Evolutionary conservation across 441 rosid species (phyloP), one percentile per base, ranked within the genome.

Genomic region (Adansonia rubrostipa): DNA sequence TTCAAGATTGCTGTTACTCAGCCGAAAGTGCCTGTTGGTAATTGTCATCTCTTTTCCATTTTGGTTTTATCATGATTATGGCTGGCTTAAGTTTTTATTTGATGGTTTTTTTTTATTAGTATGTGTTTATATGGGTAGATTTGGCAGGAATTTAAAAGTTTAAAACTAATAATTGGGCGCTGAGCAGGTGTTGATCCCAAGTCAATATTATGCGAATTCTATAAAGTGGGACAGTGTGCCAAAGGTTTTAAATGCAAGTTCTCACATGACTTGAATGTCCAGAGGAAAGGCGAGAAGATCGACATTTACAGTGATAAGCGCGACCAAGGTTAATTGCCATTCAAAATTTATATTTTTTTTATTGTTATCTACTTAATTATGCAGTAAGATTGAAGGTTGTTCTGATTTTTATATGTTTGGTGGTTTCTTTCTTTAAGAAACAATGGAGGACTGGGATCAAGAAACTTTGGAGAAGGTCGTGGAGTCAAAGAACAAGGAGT

Each of bases 361-460:
- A 6, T 72, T 56, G 20, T 61, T 42, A 40, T 17, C 69, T 72
- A 20, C 22, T 17, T 5, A 33, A 5, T 48, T 61, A 75, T 58
- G 20, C 53, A 36, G 6, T 8, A 67, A 7, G 58, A 65, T 51
- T 69, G 33, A 70, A 73, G 36, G 58, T 61, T 48, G 22, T 74
- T 19, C 24, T 62, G 15, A 67, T 54, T 67, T 58, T 61, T 70
- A 8, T 75, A 6, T 74, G 17, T 28, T 11, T 67, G 65, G 17
- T 66, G 50, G 53, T 56, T 65, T 72, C 20, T 56, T 28, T 67
- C 24, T 57, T 79, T 14, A 77, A 90, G 98, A 85, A 40, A 80
- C 88, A 0, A 96, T 96, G 98, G 98, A 93, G 77, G 94, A 96
- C 51, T 96, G 98, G 98, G 99, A 96, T 84, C 98, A 94, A 81